phyloP scores from a whole-genome alignment of 2,329 filamentous ascomycete genomes.

The Hypoxylon sp. region DNA sequence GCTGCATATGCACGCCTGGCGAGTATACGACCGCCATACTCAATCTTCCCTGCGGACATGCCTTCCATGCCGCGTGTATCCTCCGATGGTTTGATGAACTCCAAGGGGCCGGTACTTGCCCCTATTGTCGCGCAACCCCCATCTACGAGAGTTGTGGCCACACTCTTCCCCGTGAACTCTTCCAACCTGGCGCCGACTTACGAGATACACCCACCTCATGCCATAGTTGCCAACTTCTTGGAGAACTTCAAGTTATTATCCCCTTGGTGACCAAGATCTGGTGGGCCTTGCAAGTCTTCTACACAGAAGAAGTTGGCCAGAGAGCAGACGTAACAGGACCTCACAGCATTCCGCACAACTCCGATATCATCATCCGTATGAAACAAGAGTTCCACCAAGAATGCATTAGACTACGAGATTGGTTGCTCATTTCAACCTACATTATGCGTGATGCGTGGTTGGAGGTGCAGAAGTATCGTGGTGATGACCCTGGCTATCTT shows the following conservation, averaged over 20 bases:
- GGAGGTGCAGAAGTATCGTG: neutral
- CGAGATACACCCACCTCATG: neutral
- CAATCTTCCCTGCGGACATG: constrained; percentile 5
- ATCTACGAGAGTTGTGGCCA: neutral
- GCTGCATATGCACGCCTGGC: neutral
- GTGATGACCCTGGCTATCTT: neutral
- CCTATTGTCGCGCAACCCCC: neutral
- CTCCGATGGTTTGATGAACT: neutral
- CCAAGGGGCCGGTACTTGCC: neutral
- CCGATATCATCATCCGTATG: neutral
- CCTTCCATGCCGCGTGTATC: neutral
- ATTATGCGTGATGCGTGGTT: neutral
- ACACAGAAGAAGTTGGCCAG: neutral
- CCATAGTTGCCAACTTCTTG: neutral
- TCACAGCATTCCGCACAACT: neutral
- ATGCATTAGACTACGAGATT: neutral
- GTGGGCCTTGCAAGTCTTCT: neutral
- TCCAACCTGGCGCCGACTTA: neutral
- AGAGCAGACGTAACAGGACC: neutral
- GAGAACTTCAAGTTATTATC: neutral
- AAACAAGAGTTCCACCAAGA: neutral
- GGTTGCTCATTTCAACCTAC: neutral
- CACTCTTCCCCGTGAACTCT: neutral
- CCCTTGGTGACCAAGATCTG: neutral
- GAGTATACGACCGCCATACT: neutral